Evolutionary conservation across 192 early-diverging fungal genomes (phyloP), one percentile per base, ranked within the genome.

Genomic region (Coemansia sp.): DNA sequence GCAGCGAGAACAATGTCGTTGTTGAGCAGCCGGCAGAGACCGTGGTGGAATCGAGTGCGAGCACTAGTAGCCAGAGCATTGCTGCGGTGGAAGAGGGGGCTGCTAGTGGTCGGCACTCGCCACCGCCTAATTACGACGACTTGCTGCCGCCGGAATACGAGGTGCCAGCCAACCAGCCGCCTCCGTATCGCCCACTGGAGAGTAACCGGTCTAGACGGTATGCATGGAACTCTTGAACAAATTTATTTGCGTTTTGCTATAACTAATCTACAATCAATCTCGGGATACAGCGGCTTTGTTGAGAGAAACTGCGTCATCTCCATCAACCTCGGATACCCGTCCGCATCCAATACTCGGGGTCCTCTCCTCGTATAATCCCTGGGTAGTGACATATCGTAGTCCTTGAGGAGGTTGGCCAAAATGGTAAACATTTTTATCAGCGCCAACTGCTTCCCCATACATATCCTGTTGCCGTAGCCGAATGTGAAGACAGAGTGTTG

Each of bases 111-210:
- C 53, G 41, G n/a, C 39, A 60, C 16, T 65, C 65, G 12, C 69
- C 62, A 7, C 75, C 69, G 52, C 75, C 75, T 3, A 65, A 53
- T 53, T 80, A 80, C 56, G 72, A 80, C 0, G 77, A 80, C 26
- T 6, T 80, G 11, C 28, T 70, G 38, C 77, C 77, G 11, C 72
- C 72, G 0, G 77, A 67, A 1, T 79, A 74, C 18, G 70, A 78
- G 6, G 47, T 67, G 0, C 70, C 66, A 0, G 10, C 38, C 1
- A 34, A 48, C 6, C 65, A 65, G 23, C 77, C 77, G 0, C 77
- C 77, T 4, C 77, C 77, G 6, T 80, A 80, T 43, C 66, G 61
- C 0, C 48, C 69, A 6, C 36, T 66, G 1, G 61, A 70, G 21
- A 63, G 23, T 9, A 25, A n/a, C 9, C 5, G 59, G 21, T 21